phyloP scores from a whole-genome alignment of 495 filamentous ascomycete genomes.

The Hypoxylon fragiforme region DNA sequence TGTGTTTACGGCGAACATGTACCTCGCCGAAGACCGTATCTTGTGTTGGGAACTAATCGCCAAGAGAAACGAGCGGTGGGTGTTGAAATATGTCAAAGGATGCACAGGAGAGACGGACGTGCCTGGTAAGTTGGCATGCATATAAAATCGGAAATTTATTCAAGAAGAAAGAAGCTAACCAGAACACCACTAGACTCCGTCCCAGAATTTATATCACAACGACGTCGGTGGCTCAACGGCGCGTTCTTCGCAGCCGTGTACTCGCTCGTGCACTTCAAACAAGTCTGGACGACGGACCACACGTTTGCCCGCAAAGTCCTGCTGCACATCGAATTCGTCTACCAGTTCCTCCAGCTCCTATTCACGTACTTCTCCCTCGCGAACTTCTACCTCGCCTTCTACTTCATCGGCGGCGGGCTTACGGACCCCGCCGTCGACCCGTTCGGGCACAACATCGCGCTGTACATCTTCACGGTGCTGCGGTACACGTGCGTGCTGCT shows the following conservation, averaged over 20 bases:
- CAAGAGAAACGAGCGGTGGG: conserved; percentile 93
- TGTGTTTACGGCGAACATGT: conserved; percentile 99
- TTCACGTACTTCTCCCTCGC: conserved; percentile 99
- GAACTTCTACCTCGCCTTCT: conserved; percentile 99
- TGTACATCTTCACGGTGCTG: conserved; percentile 82
- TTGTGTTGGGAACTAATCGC: conserved; percentile 99
- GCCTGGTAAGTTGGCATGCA: conserved; percentile 64
- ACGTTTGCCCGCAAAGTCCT: conserved; percentile 85
- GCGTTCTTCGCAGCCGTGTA: conserved; percentile 99
- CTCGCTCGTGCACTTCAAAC: conserved; percentile 89
- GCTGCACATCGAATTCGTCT: conserved; percentile 93
- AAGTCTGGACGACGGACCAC: conserved; percentile 95
- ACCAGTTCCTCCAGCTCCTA: conserved; percentile 85
- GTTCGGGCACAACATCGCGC: conserved; percentile 81
- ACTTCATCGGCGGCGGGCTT: conserved; percentile 96
- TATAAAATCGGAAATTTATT: background rate
- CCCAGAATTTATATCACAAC: conserved; percentile 94
- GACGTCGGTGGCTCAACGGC: conserved; percentile 95
- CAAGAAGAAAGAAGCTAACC: conserved; percentile 4
- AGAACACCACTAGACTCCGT: conserved; percentile 68
- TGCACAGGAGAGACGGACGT: conserved; percentile 98
- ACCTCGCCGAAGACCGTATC: conserved; percentile 97
- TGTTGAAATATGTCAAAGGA: conserved; percentile 94
- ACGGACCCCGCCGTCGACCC: conserved; percentile 80
- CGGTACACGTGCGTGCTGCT: conserved; percentile 83